Conservation (phyloP, 768 basidiomycete genomes). For the Astraeus odoratus region DNA sequence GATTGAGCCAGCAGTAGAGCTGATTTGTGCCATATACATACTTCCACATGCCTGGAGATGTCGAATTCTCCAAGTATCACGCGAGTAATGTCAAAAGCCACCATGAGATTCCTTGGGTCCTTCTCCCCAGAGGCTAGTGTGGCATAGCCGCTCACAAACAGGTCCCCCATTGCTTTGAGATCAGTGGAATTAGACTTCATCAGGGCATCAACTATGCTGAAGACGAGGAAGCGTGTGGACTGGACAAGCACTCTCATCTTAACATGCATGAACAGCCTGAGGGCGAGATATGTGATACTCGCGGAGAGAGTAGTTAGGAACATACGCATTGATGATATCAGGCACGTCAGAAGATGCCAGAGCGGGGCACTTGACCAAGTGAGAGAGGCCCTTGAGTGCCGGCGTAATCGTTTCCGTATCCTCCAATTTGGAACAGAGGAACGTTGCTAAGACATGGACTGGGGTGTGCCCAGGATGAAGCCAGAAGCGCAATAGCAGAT, state of each 20-base stretch:
- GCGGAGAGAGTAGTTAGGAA: conserved; percentile 6
- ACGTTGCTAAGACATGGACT: conserved; percentile 80
- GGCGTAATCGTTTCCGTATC: conserved; percentile 82
- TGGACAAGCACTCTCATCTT: conserved; percentile 80
- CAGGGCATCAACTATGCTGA: conserved; percentile 72
- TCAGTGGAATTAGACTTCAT: conserved; percentile 32
- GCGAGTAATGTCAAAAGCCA: conserved; percentile 85
- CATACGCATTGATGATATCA: conserved; percentile 56
- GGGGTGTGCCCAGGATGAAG: conserved; percentile 3
- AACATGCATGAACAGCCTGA: conserved; percentile 70
- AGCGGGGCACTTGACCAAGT: conserved; percentile 54
- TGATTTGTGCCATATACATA: conserved; percentile 27
- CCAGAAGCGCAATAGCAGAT: neutral
- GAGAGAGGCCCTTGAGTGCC: conserved; percentile 67
- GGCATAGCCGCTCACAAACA: conserved; percentile 73
- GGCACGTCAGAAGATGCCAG: conserved; percentile 62
- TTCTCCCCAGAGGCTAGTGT: conserved; percentile 91
- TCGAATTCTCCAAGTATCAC: conserved; percentile 88
- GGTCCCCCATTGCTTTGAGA: conserved; percentile 62
- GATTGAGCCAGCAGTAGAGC: neutral
- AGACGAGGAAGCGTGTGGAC: conserved; percentile 74
- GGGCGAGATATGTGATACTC: neutral
- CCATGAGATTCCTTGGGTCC: conserved; percentile 87
- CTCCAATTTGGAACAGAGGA: conserved; percentile 82
- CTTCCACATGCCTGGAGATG: conserved; percentile 67